Evolutionary conservation across 2,329 filamentous ascomycete genomes (phyloP).

Genomic region (Mollisia scopiformis): DNA sequence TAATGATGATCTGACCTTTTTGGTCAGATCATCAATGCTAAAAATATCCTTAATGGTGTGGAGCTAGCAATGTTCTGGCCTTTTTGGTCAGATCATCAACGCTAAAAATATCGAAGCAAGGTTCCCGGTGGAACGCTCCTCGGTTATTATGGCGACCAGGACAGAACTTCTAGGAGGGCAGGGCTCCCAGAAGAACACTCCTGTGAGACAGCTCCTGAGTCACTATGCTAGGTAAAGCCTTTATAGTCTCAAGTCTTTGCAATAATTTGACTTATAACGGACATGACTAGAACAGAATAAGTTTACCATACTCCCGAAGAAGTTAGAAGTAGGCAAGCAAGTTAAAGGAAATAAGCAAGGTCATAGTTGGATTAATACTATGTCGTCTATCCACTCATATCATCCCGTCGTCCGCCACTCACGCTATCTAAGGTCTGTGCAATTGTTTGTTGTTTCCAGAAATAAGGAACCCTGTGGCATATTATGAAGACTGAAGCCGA

Average conservation of each 20-base stretch:
- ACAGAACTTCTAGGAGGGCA: not conserved
- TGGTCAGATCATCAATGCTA: too few species aligned
- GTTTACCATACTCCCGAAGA: not conserved
- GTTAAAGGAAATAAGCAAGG: not conserved
- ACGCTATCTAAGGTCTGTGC: not conserved
- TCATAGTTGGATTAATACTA: not conserved
- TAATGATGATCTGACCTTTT: too few species aligned
- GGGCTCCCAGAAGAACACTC: not conserved
- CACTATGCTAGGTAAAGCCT: too few species aligned
- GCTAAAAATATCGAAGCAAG: not conserved
- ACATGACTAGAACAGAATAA: not conserved
- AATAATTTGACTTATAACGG: too few species aligned
- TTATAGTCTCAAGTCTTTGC: too few species aligned
- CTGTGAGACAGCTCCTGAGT: not conserved
- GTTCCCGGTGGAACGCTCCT: not conserved
- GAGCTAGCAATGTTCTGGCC: too few species aligned
- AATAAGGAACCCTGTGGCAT: constrained; percentile 3
- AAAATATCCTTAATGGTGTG: too few species aligned
- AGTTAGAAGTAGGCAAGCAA: not conserved
- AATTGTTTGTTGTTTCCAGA: constrained; percentile 6
- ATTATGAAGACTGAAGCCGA: not conserved
- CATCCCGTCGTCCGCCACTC: too few species aligned
- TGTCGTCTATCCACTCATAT: not conserved
- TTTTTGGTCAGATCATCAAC: too few species aligned
- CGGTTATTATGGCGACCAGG: not conserved